phyloP scores from a whole-genome alignment of 305 asterid genomes.

The Fraxinus floribunda region DNA sequence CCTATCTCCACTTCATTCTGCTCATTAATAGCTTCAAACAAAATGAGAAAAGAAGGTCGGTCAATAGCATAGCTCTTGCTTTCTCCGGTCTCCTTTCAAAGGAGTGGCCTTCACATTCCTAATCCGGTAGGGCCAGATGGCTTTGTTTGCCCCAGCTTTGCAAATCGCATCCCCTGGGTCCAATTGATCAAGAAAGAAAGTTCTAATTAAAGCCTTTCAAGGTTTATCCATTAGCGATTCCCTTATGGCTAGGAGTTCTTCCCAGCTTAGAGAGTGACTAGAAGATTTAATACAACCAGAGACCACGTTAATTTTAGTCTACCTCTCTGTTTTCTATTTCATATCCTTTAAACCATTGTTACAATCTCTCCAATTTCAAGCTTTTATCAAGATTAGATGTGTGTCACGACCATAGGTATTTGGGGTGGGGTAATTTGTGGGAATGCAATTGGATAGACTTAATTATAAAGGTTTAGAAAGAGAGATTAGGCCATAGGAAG shows the following conservation, averaged over 20 bases:
- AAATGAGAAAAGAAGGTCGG: background rate
- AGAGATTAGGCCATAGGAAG: background rate
- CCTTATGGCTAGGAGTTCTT: background rate
- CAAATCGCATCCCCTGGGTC: background rate
- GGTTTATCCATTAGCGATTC: background rate
- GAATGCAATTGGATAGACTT: background rate
- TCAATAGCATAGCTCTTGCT: background rate
- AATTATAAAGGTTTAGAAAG: background rate
- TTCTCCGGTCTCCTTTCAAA: background rate
- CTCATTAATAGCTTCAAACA: background rate
- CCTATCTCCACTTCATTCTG: background rate
- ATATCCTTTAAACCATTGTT: background rate
- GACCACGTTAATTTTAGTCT: background rate
- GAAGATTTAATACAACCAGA: background rate
- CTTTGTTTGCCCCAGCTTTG: background rate
- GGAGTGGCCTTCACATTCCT: background rate
- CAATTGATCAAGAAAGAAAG: background rate
- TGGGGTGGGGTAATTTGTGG: constrained; percentile 7
- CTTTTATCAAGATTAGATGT: background rate
- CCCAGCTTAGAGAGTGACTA: background rate
- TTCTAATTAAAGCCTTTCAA: background rate
- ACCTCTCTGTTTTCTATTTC: background rate
- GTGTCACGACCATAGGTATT: background rate
- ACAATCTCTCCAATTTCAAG: background rate
- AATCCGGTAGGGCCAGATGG: background rate